Evolutionary conservation across 2,329 filamentous ascomycete species (phyloP), one percentile per base, ranked within the genome.

Genomic region (Colletotrichum sp.): DNA sequence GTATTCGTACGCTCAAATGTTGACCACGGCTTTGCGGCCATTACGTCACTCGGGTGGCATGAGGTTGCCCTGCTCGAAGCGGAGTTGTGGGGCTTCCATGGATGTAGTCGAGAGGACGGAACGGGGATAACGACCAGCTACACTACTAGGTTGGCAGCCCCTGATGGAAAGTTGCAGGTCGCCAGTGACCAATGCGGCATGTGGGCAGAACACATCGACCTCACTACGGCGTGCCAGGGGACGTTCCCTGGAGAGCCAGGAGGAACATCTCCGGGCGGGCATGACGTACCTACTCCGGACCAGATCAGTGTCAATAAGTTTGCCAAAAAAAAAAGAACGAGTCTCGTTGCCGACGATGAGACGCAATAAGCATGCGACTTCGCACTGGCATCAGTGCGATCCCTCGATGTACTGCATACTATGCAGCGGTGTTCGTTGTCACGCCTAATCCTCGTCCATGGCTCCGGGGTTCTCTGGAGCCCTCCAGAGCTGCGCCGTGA

Each of bases 1-100:
- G 36, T 18, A n/a, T 44, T 18, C 36, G 36, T 44, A 10, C 39
- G 39, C 39, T n/a, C 9, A n/a, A 49, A n/a, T 49, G 18, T 13
- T 26, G 26, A 15, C 39, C 55, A 30, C 55, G 16, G n/a, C 39
- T 52, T 16, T 13, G 36, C 52, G 26, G 55, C 32, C 55, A 72
- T 70, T 68, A 75, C 72, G 72, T 75, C 72, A 75, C 55, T 49
- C 18, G 39, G 6, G 18, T n/a, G 39, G 18, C 18, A 21, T 49
- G 10, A 18, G 18, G 39, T n/a, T 49, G 18, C 39, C 39, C 39
- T n/a, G 39, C 18, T 49, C 39, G 39, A 49, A 49, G 18, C 39
- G 39, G 39, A 18, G 6, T 39, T 71, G 69, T 62, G 36, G 62
- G 72, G 36, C 62, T 30, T 32, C 9, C 18, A 49, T 49, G 28